Conservation (phyloP, 2,329 filamentous ascomycete species). For the Diaporthe longicolla region DNA sequence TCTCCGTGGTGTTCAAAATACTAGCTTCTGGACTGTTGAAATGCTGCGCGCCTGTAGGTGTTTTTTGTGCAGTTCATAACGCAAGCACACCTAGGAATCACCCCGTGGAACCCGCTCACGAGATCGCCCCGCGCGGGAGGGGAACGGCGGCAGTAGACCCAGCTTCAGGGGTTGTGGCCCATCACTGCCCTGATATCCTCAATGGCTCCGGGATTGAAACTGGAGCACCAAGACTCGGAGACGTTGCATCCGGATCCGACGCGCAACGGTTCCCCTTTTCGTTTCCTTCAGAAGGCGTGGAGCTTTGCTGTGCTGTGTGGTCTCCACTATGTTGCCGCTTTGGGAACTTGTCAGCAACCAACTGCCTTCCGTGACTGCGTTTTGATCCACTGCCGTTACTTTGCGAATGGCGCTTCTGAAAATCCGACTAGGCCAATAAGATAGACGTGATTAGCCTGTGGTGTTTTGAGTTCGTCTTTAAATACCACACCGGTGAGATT, state of each 20-base stretch:
- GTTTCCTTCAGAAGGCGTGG: not conserved
- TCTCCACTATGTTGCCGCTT: slow-evolving; percentile 1
- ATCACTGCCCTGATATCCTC: not conserved
- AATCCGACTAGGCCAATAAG: slow-evolving; percentile 2
- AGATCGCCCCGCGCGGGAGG: slow-evolving; percentile 7
- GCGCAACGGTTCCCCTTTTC: slow-evolving; percentile 1
- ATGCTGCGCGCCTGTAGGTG: too few relatives aligned
- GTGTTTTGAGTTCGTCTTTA: not conserved
- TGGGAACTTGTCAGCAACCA: not conserved
- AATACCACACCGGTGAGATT: not conserved
- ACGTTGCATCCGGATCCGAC: slow-evolving; percentile 16
- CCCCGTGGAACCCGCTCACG: too few relatives aligned
- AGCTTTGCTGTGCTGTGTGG: not conserved
- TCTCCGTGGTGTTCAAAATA: not conserved
- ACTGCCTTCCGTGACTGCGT: not conserved
- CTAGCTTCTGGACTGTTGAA: too few relatives aligned
- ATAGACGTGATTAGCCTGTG: not conserved
- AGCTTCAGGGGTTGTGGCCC: not conserved
- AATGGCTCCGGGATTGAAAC: not conserved
- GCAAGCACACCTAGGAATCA: not conserved
- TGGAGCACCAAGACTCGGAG: not conserved
- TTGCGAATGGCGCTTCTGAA: not conserved
- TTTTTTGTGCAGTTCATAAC: not conserved
- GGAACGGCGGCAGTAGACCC: not conserved
- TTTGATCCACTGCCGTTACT: slow-evolving; percentile 5